Evolutionary conservation across 176 grass and related monocot species (phyloP).

Genomic region (Raddia distichophylla): DNA sequence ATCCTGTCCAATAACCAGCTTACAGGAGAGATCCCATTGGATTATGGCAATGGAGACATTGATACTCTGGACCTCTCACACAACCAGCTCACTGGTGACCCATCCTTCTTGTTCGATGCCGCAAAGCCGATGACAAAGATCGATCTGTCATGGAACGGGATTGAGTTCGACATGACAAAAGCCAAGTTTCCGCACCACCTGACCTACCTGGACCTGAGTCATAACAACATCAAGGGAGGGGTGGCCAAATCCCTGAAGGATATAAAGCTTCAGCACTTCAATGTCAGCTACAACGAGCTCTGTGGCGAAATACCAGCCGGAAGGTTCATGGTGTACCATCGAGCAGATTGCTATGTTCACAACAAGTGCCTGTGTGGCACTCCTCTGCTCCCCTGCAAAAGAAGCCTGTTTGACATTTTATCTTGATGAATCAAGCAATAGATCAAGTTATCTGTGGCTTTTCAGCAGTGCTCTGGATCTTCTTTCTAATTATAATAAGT

Average conservation of each 20-base stretch:
- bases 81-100: constrained; percentile 50
- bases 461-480: background rate
- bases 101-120: constrained; percentile 49
- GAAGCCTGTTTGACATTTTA: background rate
- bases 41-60: constrained; percentile 32
- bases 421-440: background rate
- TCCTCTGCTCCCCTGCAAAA: constrained; percentile 46
- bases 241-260: constrained; percentile 52
- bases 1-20: constrained; percentile 55
- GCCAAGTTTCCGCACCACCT: constrained; percentile 48
- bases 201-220: constrained; percentile 56
- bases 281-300: constrained; percentile 64
- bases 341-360: constrained; percentile 39
- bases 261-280: constrained; percentile 39
- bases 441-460: background rate
- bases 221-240: constrained; percentile 56
- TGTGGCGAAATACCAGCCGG: constrained; percentile 53
- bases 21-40: constrained; percentile 43
- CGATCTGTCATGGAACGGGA: constrained; percentile 55
- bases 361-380: constrained; percentile 70
- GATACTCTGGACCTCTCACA: constrained; percentile 53
- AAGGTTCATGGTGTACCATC: constrained; percentile 26
- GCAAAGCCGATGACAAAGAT: constrained; percentile 49
- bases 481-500: background rate
- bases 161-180: constrained; percentile 57